A percentile compares a stretch with the other conserved stretches of the same genome.
Evolutionary conservation across 768 basidiomycete species (phyloP).

Genomic region (Lactifluus hygrophoroides): DNA sequence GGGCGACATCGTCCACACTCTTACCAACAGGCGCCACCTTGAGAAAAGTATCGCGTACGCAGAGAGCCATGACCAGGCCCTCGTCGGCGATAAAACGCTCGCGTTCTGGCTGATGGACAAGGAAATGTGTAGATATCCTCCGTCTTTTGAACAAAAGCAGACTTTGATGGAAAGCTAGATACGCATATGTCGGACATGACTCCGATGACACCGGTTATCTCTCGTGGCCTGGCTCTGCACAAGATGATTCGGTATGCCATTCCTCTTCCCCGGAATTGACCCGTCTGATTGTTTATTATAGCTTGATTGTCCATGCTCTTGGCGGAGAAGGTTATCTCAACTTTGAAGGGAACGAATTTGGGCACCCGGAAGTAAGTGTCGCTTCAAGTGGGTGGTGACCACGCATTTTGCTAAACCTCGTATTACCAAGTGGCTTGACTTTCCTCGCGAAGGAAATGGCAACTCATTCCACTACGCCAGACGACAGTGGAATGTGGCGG

Average conservation of each 20-base stretch:
- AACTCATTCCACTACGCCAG: conserved; percentile 97
- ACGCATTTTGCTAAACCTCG: neutral
- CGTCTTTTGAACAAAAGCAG: neutral
- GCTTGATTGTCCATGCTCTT: conserved; percentile 81
- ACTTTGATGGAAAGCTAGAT: conserved; percentile 38
- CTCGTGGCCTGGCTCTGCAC: conserved; percentile 87
- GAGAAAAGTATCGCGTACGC: conserved; percentile 92
- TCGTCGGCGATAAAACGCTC: conserved; percentile 97
- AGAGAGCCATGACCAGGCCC: conserved; percentile 96
- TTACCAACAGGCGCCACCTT: conserved; percentile 80
- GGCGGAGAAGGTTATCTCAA: conserved; percentile 98
- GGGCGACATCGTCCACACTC: conserved; percentile 75
- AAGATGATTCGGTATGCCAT: conserved; percentile 86
- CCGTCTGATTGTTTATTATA: conserved; percentile 26
- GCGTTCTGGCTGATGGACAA: conserved; percentile 99
- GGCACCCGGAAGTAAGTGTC: conserved; percentile 79
- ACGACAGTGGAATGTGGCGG: conserved; percentile 92
- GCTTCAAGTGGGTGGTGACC: neutral
- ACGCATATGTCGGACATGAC: conserved; percentile 90
- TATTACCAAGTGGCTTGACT: conserved; percentile 85
- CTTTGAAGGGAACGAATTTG: conserved; percentile 98
- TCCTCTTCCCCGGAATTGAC: neutral
- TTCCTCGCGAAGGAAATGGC: conserved; percentile 91
- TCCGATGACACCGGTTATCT: conserved; percentile 73
- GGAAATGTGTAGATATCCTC: conserved; percentile 81